These are phyloP conservation scores for Lecanicillium sp. DNA, from an alignment of 2,329 filamentous ascomycete genomes.

Conservation along the genomic window DNA sequence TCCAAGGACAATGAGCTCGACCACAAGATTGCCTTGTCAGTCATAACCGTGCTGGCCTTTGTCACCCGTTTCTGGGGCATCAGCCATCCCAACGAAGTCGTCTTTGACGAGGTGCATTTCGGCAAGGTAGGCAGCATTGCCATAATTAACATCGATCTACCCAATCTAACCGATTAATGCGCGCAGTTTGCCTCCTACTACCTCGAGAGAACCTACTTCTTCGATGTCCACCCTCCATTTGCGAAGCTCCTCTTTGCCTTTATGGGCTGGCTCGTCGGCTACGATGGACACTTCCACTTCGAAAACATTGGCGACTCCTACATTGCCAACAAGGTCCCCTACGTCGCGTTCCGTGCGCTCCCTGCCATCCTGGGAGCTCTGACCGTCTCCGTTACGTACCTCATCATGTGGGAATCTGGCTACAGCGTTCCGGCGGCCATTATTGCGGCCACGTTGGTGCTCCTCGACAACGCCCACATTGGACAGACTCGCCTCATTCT, in stretches of 20 bases:
- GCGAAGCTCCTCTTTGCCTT: constrained; percentile 96
- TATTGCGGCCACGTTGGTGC: constrained; percentile 74
- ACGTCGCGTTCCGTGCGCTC: constrained; percentile 90
- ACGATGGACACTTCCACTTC: constrained; percentile 94
- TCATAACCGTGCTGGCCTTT: constrained; percentile 81
- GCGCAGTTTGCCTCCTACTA: constrained; percentile 68
- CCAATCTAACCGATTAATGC: too few species aligned
- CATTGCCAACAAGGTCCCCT: constrained; percentile 92
- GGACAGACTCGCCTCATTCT: constrained; percentile 93
- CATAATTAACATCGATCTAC: too few species aligned
- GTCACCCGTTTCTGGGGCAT: constrained; percentile 94
- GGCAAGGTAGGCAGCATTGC: constrained; percentile 88
- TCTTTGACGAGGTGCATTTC: constrained; percentile 99
- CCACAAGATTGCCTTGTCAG: constrained; percentile 68
- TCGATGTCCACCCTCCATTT: constrained; percentile 97
- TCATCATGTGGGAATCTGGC: constrained; percentile 99
- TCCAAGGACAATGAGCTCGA: constrained; percentile 60
- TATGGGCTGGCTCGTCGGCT: constrained; percentile 95
- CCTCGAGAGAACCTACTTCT: constrained; percentile 96
- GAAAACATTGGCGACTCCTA: constrained; percentile 99
- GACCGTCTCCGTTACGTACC: constrained; percentile 86
- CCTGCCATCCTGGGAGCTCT: constrained; percentile 86
- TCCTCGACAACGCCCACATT: constrained; percentile 97
- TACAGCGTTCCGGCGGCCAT: constrained; percentile 92
- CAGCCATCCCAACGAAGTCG: constrained; percentile 88